These are phyloP conservation scores for Paramecium biaurelia DNA, from an alignment of 73 alveolate species.

Conservation along the genomic window DNA sequence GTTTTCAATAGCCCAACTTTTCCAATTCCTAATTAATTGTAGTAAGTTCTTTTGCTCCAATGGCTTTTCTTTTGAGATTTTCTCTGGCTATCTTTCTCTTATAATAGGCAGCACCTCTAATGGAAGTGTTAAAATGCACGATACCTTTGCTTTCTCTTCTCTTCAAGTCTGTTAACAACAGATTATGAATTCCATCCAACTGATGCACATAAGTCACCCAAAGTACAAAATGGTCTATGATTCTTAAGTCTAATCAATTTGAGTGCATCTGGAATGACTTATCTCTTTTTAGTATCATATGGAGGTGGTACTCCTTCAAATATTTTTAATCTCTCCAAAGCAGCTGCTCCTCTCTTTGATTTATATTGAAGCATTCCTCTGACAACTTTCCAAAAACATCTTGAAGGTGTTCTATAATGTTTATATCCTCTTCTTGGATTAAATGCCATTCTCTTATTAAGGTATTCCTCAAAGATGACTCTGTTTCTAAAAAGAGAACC, in stretches of 20 bases:
- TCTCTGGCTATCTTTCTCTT: slow-evolving; percentile 40
- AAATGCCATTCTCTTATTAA: slow-evolving; percentile 92
- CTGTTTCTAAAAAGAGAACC: slow-evolving; percentile 63
- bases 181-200: slow-evolving; percentile 94
- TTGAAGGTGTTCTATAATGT: slow-evolving; percentile 97
- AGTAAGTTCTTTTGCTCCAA: slow-evolving; percentile 34
- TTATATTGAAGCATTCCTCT: slow-evolving; percentile 93
- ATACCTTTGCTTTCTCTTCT: slow-evolving; percentile 83
- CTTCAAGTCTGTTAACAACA: slow-evolving; percentile 87
- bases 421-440: slow-evolving; percentile 97
- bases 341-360: slow-evolving; percentile 96
- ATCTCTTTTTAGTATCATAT: slow-evolving; percentile 89
- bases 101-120: slow-evolving; percentile 50
- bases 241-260: slow-evolving; percentile 83
- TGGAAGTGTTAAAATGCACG: background rate
- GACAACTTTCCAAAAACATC: slow-evolving; percentile 95
- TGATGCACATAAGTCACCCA: slow-evolving; percentile 89
- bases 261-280: slow-evolving; percentile 95
- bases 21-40: slow-evolving; percentile 27
- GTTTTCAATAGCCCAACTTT: slow-evolving; percentile 40
- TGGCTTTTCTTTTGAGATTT: slow-evolving; percentile 43
- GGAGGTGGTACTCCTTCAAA: slow-evolving; percentile 99
- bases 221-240: slow-evolving; percentile 79
- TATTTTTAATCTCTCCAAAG: slow-evolving; percentile 87
- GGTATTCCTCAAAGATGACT: slow-evolving; percentile 80